Conservation (phyloP, 2,329 filamentous ascomycete genomes). For the Ciborinia camelliae region DNA sequence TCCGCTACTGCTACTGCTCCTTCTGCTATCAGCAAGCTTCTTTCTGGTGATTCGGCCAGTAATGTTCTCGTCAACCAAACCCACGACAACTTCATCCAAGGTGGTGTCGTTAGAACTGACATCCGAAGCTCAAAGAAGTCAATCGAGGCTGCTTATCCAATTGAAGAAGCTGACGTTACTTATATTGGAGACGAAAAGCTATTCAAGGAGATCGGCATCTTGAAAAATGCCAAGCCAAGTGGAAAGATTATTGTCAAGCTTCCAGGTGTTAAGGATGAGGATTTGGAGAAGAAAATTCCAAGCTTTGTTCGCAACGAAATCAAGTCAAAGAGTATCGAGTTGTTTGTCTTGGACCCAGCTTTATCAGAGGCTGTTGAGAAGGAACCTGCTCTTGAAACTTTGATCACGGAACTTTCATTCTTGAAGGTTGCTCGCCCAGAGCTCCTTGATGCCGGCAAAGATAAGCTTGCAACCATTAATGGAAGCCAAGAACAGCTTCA, state of each 20-base stretch:
- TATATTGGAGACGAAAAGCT: slow-evolving; percentile 79
- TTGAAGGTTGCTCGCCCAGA: slow-evolving; percentile 71
- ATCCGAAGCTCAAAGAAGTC: slow-evolving; percentile 79
- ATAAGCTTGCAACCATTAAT: slow-evolving; percentile 62
- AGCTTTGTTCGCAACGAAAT: slow-evolving; percentile 67
- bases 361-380: slow-evolving; percentile 65
- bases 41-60: slow-evolving; percentile 68
- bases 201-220: slow-evolving; percentile 71
- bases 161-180: slow-evolving; percentile 74
- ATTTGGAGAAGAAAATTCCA: slow-evolving; percentile 82
- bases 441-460: slow-evolving; percentile 56
- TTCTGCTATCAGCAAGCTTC: slow-evolving; percentile 53
- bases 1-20: slow-evolving; percentile 66
- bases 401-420: slow-evolving; percentile 78
- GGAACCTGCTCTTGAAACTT: slow-evolving; percentile 57
- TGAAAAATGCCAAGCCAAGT: slow-evolving; percentile 65
- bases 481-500: slow-evolving; percentile 48
- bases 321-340: slow-evolving; percentile 63
- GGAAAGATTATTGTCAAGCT: slow-evolving; percentile 74
- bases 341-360: slow-evolving; percentile 73
- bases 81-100: slow-evolving; percentile 65
- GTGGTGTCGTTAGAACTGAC: slow-evolving; percentile 79
- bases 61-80: slow-evolving; percentile 60
- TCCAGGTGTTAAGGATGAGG: slow-evolving; percentile 78
- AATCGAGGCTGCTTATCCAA: slow-evolving; percentile 78